These are phyloP conservation scores for Tripterygium wilfordii DNA, from an alignment of 177 flowering plant genomes.

Conservation along the genomic window DNA sequence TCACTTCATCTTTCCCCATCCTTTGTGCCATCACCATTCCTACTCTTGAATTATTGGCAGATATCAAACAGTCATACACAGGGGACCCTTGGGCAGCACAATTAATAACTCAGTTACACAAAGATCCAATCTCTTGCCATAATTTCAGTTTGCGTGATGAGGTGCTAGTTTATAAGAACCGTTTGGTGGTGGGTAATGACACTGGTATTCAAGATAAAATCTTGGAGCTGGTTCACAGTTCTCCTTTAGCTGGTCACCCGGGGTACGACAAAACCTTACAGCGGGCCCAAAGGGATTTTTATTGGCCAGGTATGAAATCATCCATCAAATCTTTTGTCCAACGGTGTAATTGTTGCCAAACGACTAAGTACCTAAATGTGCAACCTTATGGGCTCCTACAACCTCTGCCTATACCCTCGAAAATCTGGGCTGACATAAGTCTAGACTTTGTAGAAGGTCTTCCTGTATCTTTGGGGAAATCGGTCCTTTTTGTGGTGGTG, in stretches of 20 bases:
- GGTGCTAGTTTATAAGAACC: too few species aligned
- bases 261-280: too few species aligned
- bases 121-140: too few species aligned
- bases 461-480: constrained; percentile 2
- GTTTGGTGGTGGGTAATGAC: too few species aligned
- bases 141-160: too few species aligned
- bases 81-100: too few species aligned
- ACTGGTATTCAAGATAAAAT: too few species aligned
- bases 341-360: constrained; percentile 10
- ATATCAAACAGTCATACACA: too few species aligned
- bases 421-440: constrained; percentile 11
- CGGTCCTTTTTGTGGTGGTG: background rate
- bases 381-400: constrained; percentile 1
- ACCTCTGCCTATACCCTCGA: constrained; percentile 7
- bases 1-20: background rate
- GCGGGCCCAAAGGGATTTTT: background rate
- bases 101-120: too few species aligned
- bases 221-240: too few species aligned
- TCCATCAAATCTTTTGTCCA: background rate
- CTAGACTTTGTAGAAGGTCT: constrained; percentile 18
- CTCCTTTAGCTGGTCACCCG: too few species aligned
- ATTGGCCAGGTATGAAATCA: background rate
- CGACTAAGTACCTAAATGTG: background rate
- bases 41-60: background rate
- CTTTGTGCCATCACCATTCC: background rate